Percentiles rank a stretch among this genome's conserved stretches.
Evolutionary conservation across 2,329 filamentous ascomycete genomes (phyloP).

Genomic region (Elsinoe arachidis): DNA sequence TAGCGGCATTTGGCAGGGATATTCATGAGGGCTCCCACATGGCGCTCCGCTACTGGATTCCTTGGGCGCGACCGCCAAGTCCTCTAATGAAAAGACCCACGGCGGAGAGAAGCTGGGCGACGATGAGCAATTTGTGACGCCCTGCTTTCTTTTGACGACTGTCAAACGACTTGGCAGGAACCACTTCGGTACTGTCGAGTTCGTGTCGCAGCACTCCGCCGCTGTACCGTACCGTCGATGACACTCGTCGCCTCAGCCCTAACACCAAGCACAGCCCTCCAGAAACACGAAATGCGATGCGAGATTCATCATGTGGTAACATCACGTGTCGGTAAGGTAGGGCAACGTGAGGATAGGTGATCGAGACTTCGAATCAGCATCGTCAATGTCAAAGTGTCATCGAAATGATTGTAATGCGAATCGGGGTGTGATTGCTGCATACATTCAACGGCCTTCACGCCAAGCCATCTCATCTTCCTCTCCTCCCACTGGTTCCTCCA

Average conservation of each 20-base stretch:
- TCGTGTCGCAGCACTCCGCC: background rate
- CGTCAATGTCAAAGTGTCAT: background rate
- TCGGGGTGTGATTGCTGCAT: background rate
- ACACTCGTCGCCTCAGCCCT: background rate
- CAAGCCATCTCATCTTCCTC: background rate
- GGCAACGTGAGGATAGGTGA: background rate
- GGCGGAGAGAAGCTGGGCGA: background rate
- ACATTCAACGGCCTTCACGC: background rate
- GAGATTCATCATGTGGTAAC: background rate
- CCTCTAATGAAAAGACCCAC: background rate
- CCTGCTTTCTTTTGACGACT: background rate
- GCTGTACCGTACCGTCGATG: background rate
- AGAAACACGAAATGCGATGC: background rate
- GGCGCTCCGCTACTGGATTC: background rate
- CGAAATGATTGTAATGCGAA: background rate
- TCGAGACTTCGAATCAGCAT: background rate
- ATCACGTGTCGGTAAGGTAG: background rate
- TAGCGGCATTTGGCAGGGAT: background rate
- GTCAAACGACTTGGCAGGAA: conserved; percentile 1
- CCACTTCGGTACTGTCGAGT: background rate
- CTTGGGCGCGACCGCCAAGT: background rate
- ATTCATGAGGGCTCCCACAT: background rate
- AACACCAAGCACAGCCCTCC: background rate
- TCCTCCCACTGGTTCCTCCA: background rate
- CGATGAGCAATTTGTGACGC: background rate